Conservation (phyloP, 495 filamentous ascomycete species). For the Talaromyces wortmannii region DNA sequence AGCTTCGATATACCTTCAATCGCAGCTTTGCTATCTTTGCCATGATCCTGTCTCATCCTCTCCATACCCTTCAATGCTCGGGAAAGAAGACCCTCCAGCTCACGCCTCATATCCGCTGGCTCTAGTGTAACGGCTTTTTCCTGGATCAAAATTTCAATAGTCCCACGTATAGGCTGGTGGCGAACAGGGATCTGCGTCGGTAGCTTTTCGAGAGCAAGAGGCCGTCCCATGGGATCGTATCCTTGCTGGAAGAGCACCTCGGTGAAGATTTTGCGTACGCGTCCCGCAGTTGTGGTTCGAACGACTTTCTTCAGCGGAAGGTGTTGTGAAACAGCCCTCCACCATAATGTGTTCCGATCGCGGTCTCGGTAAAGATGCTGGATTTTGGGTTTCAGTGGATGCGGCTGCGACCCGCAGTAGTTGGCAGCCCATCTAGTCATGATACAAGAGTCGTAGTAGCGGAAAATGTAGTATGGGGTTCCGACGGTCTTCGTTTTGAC, state of each 20-base stretch:
- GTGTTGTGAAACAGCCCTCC: slow-evolving; percentile 21
- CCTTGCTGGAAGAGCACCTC: slow-evolving; percentile 49
- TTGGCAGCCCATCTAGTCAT: neutral
- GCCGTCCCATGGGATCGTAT: slow-evolving; percentile 45
- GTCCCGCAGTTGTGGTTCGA: slow-evolving; percentile 41
- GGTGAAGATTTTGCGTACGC: slow-evolving; percentile 44
- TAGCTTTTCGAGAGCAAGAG: slow-evolving; percentile 1
- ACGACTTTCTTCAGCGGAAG: slow-evolving; percentile 40
- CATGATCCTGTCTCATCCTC: too few species aligned
- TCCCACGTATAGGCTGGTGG: neutral
- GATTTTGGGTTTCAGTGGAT: slow-evolving; percentile 22
- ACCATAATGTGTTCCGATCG: slow-evolving; percentile 42
- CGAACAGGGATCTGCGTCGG: neutral
- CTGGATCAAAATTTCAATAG: neutral
- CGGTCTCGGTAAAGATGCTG: slow-evolving; percentile 23
- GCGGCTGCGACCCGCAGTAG: neutral
- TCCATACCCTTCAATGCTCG: neutral
- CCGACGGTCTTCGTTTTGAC: neutral
- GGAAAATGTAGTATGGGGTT: neutral
- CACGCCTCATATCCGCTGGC: neutral
- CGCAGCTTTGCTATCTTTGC: too few species aligned
- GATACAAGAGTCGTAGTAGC: neutral
- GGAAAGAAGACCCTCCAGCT: neutral
- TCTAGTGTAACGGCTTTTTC: neutral
- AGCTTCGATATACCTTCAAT: too few species aligned